Base-by-base conservation (phyloP, 2,329 filamentous ascomycete species). In the Graphiopsis chlorocephala region DNA sequence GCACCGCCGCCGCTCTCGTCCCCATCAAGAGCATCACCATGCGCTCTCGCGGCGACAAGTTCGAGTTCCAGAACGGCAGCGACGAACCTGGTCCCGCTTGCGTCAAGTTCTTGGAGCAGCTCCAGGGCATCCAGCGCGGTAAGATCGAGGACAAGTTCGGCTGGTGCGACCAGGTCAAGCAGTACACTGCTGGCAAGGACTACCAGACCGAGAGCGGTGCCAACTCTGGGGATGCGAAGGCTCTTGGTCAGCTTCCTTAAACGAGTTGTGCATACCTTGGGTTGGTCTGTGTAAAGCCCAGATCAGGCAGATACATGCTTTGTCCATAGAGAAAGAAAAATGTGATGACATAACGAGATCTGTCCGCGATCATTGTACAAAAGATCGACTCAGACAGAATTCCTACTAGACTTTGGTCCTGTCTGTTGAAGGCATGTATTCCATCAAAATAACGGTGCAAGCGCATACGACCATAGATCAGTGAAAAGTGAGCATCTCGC, bases 21-120 rank as follows among this genome's bases (percentile, higher is more conserved):
- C 94, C 94, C 1, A 95, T 97, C 78, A 90, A 90, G 67, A 95
- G 91, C 70, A 96, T 98, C 76, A 95, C 91, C 2, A 87, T 93
- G 72, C 85, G 79, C 58, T 86, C 83, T 17, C 82, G 78, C 48
- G 77, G 78, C 48, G 83, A 87, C 66, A 85, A 82, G 63, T 86
- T 88, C 72, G 75, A 76, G 8, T 89, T 86, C 71, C 76, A 82
- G 53, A 79, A 79, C 11, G 84, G 81, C 20, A 81, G 85, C 61
- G 85, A 90, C 64, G 89, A 93, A 64, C 88, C 91, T 0, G 93
- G 93, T 0, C 86, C 89, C 33, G 81, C 90, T 20, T 93, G 88
- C 76, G 74, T 87, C 28, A 89, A 89, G 79, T 83, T 98, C 45
- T 79, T 97, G 65, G 82, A 83, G 26, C 89, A 89, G 63, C 83